Base-by-base conservation (phyloP, 192 early-diverging fungal species). In the Coemansia javaensis region DNA sequence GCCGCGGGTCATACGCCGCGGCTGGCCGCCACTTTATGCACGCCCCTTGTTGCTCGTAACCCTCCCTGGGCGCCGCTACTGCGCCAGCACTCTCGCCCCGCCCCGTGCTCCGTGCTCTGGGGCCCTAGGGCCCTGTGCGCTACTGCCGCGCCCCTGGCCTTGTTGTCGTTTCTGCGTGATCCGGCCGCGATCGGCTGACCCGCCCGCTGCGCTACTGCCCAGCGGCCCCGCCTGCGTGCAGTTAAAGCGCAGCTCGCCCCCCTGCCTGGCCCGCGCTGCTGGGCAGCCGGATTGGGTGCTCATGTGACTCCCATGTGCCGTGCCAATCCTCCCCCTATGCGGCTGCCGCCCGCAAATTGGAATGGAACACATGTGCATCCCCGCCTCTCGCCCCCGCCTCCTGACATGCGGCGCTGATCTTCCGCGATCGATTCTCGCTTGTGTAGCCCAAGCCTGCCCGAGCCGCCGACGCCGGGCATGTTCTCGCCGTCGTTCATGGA, bases 401-500 rank as follows among this genome's bases (percentile, higher is more conserved):
- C n/a, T 22, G 23, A 17, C 13, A 11, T 17, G 5, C 14, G 21
- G 45, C 15, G 34, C 45, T 47, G 20, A 47, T 31, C 18, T n/a
- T n/a, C n/a, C n/a, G 21, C 1, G 18, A 21, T 47, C 12, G n/a
- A 23, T 15, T 12, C 8, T 11, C 12, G 13, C n/a, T 23, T 38
- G 28, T 13, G 43, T 64, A 59, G 51, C 22, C 3, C 39, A 15
- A 44, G 41, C 22, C 24, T 58, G 0, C 78, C 66, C 36, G 60
- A 65, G 31, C 85, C 82, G 7, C 65, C 65, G 9, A 84, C 82
- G n/a, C 85, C 85, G 0, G 79, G 74, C 15, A 84, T 87, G 67
- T 87, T 87, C 34, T 79, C 83, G 34, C 82, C 85, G n/a, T 77
- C 71, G 39, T 87, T 87, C 50, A 63, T 81, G 33, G 82, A 82